Percentiles rank a stretch among this genome's conserved stretches.
These are phyloP conservation scores for Camellia oleifera DNA, from an alignment of 179 eudicot species.

Conservation along the genomic window DNA sequence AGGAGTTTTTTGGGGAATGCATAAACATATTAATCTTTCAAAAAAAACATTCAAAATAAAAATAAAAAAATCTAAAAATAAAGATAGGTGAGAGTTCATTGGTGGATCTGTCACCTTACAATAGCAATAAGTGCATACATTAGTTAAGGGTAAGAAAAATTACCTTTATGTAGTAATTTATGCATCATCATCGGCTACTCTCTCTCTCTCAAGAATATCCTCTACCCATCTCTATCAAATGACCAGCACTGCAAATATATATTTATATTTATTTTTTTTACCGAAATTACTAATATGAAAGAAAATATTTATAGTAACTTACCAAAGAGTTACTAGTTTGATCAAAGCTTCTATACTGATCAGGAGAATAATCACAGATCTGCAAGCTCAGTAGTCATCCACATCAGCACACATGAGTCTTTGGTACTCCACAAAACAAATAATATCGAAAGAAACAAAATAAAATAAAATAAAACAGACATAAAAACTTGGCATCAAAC, in stretches of 20 bases:
- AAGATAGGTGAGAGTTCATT: neutral
- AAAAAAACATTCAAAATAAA: neutral
- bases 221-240: neutral
- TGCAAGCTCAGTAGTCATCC: neutral
- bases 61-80: too few species aligned
- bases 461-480: neutral
- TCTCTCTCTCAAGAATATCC: neutral
- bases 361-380: constrained; percentile 12
- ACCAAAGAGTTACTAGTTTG: neutral
- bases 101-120: neutral
- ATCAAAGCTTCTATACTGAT: neutral
- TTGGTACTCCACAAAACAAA: neutral
- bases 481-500: neutral
- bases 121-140: neutral
- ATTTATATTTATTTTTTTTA: neutral
- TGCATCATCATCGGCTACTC: neutral
- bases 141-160: neutral
- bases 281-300: too few species aligned
- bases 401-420: neutral
- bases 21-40: neutral
- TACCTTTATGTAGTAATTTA: neutral
- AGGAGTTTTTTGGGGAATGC: neutral
- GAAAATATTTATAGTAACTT: too few species aligned
- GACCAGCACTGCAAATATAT: too few species aligned
- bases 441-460: neutral